phyloP scores from a whole-genome alignment of 116 monocot species.

The Posidonia oceanica region DNA sequence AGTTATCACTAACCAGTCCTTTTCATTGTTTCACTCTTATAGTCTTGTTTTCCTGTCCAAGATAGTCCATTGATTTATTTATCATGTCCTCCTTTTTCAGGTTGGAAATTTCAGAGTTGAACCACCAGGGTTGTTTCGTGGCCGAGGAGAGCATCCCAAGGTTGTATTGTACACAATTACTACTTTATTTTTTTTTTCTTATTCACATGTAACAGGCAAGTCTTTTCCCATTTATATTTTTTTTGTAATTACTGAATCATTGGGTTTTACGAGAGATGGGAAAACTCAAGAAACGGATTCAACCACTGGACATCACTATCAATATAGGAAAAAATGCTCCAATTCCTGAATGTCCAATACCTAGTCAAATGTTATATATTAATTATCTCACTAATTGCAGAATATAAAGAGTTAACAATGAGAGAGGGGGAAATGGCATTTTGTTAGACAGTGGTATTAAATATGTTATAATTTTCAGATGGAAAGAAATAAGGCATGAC shows the following conservation, averaged over 20 bases:
- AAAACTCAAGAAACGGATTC: slow-evolving; percentile 83
- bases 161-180: slow-evolving; percentile 16
- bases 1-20: no score
- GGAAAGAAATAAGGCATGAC: slow-evolving; percentile 92
- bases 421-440: no score
- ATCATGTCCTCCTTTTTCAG: no score
- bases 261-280: slow-evolving; percentile 59
- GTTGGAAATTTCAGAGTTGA: slow-evolving; percentile 99
- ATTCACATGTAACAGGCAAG: background rate
- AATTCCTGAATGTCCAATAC: slow-evolving; percentile 87
- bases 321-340: slow-evolving; percentile 82
- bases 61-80: no score
- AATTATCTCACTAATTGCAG: background rate
- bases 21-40: no score
- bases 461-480: slow-evolving; percentile 37
- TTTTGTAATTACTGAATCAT: background rate
- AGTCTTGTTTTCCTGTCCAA: no score
- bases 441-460: background rate
- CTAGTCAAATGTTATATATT: slow-evolving; percentile 57
- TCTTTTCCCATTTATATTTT: background rate
- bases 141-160: slow-evolving; percentile 99
- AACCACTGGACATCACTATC: slow-evolving; percentile 85
- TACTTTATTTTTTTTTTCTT: background rate
- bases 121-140: slow-evolving; percentile 95
- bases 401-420: no score